Base-by-base conservation (phyloP, 1,139 yeast species). In the Chernovozyma sophiae-reginae region DNA sequence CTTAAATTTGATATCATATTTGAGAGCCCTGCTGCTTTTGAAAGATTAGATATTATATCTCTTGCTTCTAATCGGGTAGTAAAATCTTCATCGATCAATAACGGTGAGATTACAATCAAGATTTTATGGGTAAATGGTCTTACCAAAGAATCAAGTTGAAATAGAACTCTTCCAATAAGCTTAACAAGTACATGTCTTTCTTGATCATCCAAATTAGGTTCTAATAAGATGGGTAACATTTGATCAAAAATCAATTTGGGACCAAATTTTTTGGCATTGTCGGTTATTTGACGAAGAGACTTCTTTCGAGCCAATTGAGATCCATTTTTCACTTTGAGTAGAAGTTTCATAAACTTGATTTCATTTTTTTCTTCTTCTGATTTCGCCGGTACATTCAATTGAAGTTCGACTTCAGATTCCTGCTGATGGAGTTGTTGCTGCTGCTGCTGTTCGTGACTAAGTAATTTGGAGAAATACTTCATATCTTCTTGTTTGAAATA, bases 111-210 rank as follows among this genome's bases (percentile, higher is more conserved):
- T 1, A 87, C 95, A 18, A 76, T 74, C 25, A 90, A 55, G 4
- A 90, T 77, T 46, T 81, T 77, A 43, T 78, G 84, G 0, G 95
- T 79, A 50, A 69, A 86, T 0, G 97, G 96, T 30, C 82, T 66
- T 1, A 86, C 74, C 36, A 71, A 55, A 31, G 74, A 83, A 31
- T 81, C 87, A 15, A 89, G 62, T 45, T 73, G 81, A 53, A 72
- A 76, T 14, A 90, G 56, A 0, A 86, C 68, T 30, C 96, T 67
- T 26, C 84, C 89, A 12, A 86, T 62, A 8, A 86, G 74, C 53
- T 89, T 90, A 11, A 87, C 85, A 40, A 90, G 63, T 13, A 86
- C 57, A 59, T 89, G 96, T 23, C 96, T 70, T 54, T 90, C 97
- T 47, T 81, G 89, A 37, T 86, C 94, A 46, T 83, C 94, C 29